Evolutionary conservation across 2,329 filamentous ascomycete genomes (phyloP).

Genomic region (Exutisphaerella laricina): DNA sequence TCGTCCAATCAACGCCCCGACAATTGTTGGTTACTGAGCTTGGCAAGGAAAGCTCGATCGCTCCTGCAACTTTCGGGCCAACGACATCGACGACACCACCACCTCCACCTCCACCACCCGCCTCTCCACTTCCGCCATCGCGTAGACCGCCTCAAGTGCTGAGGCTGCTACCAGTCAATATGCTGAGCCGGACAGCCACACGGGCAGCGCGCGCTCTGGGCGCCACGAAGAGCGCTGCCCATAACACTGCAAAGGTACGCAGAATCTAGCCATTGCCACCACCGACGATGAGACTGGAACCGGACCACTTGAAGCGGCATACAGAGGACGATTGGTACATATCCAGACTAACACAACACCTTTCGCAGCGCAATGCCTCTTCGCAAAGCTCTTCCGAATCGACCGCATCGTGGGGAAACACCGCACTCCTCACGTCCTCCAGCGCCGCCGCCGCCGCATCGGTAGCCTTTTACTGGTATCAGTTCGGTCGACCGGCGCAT

Average conservation of each 20-base stretch:
- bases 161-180: slow-evolving; percentile 47
- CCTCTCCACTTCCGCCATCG: slow-evolving; percentile 9
- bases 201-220: slow-evolving; percentile 82
- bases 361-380: slow-evolving; percentile 55
- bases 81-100: too few relatives aligned
- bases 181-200: slow-evolving; percentile 91
- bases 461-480: slow-evolving; percentile 94
- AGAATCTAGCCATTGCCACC: slow-evolving; percentile 9
- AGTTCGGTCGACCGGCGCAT: slow-evolving; percentile 81
- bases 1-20: too few relatives aligned
- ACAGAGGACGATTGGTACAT: slow-evolving; percentile 13
- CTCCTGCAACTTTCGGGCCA: too few relatives aligned
- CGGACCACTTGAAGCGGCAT: too few relatives aligned
- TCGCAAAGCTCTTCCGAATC: slow-evolving; percentile 63
- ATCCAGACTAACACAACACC: slow-evolving; percentile 11
- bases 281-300: slow-evolving; percentile 1
- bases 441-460: slow-evolving; percentile 83
- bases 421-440: slow-evolving; percentile 78
- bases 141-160: slow-evolving; percentile 31
- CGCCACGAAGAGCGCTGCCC: slow-evolving; percentile 62
- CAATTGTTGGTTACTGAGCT: too few relatives aligned
- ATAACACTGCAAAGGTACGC: slow-evolving; percentile 43
- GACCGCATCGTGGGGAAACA: slow-evolving; percentile 68
- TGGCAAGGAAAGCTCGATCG: too few relatives aligned
- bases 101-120: slow-evolving; percentile 9